A percentile compares a stretch with the other conserved stretches of the same genome.
Conservation (phyloP, 257 asterid species). For the Thymus quinquecostatus region DNA sequence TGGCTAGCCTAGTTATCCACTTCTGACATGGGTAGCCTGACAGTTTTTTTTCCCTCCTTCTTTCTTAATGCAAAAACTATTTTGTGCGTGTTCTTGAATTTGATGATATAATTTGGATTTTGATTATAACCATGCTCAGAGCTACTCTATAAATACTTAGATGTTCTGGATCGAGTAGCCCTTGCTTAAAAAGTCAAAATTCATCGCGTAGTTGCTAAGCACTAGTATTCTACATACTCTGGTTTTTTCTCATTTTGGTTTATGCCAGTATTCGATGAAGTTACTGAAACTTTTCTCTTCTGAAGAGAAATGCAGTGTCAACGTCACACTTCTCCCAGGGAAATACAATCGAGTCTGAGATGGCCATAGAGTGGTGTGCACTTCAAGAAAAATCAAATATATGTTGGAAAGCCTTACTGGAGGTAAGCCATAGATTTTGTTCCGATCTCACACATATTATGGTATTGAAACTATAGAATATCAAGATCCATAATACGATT, state of each 20-base stretch:
- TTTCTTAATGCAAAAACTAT: neutral
- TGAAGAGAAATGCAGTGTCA: slow-evolving; percentile 55
- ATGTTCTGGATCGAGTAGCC: neutral
- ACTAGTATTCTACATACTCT: neutral
- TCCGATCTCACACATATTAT: neutral
- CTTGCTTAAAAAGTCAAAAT: neutral
- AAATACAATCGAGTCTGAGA: slow-evolving; percentile 50
- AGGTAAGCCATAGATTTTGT: slow-evolving; percentile 35
- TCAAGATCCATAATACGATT: neutral
- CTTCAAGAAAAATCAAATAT: slow-evolving; percentile 40
- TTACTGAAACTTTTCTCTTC: slow-evolving; percentile 12
- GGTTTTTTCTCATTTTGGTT: slow-evolving; percentile 1
- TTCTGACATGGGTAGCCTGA: neutral
- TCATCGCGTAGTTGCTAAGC: neutral
- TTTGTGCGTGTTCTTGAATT: neutral
- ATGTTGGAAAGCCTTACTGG: slow-evolving; percentile 44
- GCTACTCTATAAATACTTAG: neutral
- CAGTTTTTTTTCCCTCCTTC: neutral
- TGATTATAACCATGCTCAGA: neutral
- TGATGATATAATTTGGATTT: neutral
- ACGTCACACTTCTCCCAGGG: slow-evolving; percentile 59
- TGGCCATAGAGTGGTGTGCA: slow-evolving; percentile 52
- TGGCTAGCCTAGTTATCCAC: neutral
- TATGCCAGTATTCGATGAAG: slow-evolving; percentile 7
- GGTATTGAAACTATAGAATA: neutral